Conservation (phyloP, 257 asterid species). For the Nicotiana tomentosiformis region DNA sequence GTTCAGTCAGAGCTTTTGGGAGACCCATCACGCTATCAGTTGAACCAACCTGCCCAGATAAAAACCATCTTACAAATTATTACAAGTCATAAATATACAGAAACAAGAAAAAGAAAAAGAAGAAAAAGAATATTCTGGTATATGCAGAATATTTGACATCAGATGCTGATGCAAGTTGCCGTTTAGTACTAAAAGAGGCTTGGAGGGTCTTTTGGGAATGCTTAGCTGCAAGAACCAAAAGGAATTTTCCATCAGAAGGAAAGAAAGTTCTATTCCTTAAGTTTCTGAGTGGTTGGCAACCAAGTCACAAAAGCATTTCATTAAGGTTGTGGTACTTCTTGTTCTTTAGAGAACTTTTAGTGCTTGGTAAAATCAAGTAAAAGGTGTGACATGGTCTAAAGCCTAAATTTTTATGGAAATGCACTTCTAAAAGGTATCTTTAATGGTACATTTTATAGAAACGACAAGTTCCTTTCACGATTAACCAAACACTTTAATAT, state of each 20-base stretch:
- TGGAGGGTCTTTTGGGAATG: not conserved
- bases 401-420: not conserved
- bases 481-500: not conserved
- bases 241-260: not conserved
- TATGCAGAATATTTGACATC: not conserved
- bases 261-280: not conserved
- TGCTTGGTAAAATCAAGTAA: not conserved
- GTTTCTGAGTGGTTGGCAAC: slow-evolving; percentile 1
- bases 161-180: not conserved
- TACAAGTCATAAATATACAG: not conserved
- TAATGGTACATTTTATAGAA: not conserved
- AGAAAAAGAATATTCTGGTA: not conserved
- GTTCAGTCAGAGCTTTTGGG: slow-evolving; percentile 60
- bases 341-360: not conserved
- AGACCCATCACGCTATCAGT: slow-evolving; percentile 98
- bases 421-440: not conserved
- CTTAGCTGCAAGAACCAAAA: not conserved
- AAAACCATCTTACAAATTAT: not conserved
- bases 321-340: not conserved
- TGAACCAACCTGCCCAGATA: slow-evolving; percentile 57
- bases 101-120: not conserved
- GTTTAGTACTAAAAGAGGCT: not conserved
- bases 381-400: not conserved
- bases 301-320: slow-evolving; percentile 7
- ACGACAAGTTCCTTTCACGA: not conserved